Percentiles rank a stretch among this genome's conserved stretches.
Conservation (phyloP, 2,329 filamentous ascomycete species). For the Talaromyces rugulosus region DNA sequence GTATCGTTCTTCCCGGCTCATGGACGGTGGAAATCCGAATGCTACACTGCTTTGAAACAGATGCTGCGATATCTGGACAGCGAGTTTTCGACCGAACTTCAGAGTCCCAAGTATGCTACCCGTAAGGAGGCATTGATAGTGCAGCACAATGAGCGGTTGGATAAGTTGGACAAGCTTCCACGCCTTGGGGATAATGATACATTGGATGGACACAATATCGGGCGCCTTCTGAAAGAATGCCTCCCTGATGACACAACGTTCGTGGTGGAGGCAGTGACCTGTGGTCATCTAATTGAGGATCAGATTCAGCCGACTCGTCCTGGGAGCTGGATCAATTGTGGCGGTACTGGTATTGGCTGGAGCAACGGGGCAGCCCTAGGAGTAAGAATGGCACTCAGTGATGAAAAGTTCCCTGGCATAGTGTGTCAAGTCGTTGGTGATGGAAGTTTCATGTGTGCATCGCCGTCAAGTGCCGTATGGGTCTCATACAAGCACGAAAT, state of each 20-base stretch:
- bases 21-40: constrained; percentile 60
- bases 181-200: neutral
- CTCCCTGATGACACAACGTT: constrained; percentile 9
- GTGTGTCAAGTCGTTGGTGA: constrained; percentile 10
- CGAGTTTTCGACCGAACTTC: constrained; percentile 20
- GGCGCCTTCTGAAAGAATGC: constrained; percentile 1
- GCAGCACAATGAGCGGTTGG: neutral
- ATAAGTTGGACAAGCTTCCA: neutral
- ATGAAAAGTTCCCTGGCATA: constrained; percentile 2
- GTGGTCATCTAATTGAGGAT: neutral
- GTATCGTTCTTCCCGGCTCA: constrained; percentile 62
- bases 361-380: constrained; percentile 3
- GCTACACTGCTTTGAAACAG: constrained; percentile 59
- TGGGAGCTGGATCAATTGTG: constrained; percentile 5
- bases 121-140: neutral
- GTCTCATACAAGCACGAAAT: constrained; percentile 5
- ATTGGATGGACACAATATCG: constrained; percentile 2
- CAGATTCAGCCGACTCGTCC: constrained; percentile 3
- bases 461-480: constrained; percentile 4
- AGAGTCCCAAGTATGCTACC: neutral
- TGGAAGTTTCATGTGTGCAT: constrained; percentile 8
- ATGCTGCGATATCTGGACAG: constrained; percentile 55
- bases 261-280: constrained; percentile 8
- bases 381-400: constrained; percentile 1
- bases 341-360: constrained; percentile 4